Evolutionary conservation across 129 eudicot species (phyloP), one percentile per base, ranked within the genome.

Genomic region (Flaveria linearis): DNA sequence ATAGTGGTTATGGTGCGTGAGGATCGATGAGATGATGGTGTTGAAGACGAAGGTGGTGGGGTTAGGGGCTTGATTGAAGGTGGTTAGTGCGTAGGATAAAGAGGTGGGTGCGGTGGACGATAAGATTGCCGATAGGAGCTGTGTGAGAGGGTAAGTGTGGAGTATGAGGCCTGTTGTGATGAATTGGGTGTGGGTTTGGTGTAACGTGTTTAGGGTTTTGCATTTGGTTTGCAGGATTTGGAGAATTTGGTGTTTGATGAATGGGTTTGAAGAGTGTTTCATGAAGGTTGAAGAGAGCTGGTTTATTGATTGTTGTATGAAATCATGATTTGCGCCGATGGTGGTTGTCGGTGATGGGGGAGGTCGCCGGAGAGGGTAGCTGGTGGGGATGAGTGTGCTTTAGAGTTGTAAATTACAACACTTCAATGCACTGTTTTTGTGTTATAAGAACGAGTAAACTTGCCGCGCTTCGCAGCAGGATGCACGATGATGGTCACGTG

Each of bases 91-190:
- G 80, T 87, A 87, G 65, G 89, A 68, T 71, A 85, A 67, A 69
- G 88, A 47, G 58, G 85, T 63, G 85, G 86, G 66, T 45, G 74
- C 36, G 61, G 90, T 76, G 82, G 87, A 85, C 18, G 96, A 85
- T 66, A 78, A 58, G 81, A 85, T 26, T 13, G 78, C 3, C 39
- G 83, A 80, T 30, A 90, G 85, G 58, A 90, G 69, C 14, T 82
- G 82, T 45, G 93, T 84, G 22, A 85, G 53, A 13, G 92, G 96
- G 83, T 90, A 90, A n/a, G 96, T 87, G 83, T 90, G 93, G 61
- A 65, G 84, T 47, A 86, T 75, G 55, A 90, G 87, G 23, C 87
- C 96, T 3, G 86, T 85, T 25, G 91, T 80, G 81, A 87, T 87
- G 86, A 86, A 66, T 65, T 85, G 96, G 71, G 90, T 84, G 41